Percentiles rank a stretch among this genome's conserved stretches.
These are phyloP conservation scores for Erythrophleum fordii DNA, from an alignment of 306 rosid genomes.

Conservation along the genomic window DNA sequence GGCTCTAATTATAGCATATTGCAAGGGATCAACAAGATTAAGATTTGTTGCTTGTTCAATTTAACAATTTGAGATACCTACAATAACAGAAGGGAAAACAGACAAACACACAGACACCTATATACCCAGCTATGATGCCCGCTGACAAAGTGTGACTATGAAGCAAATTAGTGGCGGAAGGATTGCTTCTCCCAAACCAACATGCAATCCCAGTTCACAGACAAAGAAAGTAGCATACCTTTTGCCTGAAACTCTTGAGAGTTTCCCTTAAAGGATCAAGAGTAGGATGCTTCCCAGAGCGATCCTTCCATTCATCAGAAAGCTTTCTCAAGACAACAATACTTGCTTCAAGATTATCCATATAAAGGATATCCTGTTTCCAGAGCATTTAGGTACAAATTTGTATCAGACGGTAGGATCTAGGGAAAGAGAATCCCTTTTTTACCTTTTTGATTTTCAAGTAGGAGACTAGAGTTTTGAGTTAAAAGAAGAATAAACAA, in stretches of 20 bases:
- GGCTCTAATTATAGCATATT: neutral
- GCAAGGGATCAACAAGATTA: neutral
- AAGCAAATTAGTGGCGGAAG: conserved; percentile 1
- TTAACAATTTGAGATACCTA: neutral
- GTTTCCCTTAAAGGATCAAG: conserved; percentile 47
- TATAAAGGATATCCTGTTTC: conserved; percentile 52
- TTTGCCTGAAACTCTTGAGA: conserved; percentile 46
- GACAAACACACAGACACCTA: conserved; percentile 7
- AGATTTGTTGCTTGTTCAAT: neutral
- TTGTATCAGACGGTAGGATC: neutral
- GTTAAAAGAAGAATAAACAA: neutral
- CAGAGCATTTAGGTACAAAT: conserved; percentile 24
- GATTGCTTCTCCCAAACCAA: conserved; percentile 11
- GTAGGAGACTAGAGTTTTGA: neutral
- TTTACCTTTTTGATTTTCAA: neutral
- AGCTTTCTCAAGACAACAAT: conserved; percentile 46
- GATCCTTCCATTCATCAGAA: conserved; percentile 50
- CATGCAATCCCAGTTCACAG: neutral
- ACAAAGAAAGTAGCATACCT: conserved; percentile 37
- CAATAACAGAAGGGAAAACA: neutral
- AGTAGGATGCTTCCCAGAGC: conserved; percentile 35
- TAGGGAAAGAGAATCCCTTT: neutral
- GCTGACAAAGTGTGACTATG: neutral
- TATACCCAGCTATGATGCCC: neutral
- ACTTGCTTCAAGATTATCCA: conserved; percentile 62